A percentile compares a stretch with the other conserved stretches of the same genome.
Evolutionary conservation across 1,284 basidiomycete genomes (phyloP).

Genomic region (Coniophora puteana): DNA sequence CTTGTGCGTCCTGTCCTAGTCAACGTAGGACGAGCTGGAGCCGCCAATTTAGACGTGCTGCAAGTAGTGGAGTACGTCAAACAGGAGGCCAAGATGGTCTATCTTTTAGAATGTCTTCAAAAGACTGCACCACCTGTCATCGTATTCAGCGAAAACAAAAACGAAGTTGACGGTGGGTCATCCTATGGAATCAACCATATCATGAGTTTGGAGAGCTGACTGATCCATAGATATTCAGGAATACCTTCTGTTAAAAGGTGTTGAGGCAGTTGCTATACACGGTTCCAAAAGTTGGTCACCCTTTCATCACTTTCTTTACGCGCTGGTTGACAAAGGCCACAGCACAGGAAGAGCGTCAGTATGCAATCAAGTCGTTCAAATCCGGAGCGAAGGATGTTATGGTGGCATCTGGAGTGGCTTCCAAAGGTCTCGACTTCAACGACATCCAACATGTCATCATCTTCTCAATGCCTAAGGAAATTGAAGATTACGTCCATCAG

Average conservation of each 20-base stretch:
- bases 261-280: constrained; percentile 98
- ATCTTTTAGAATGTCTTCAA: constrained; percentile 94
- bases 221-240: constrained; percentile 86
- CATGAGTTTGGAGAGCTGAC: constrained; percentile 4
- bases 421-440: constrained; percentile 97
- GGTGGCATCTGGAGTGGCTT: constrained; percentile 97
- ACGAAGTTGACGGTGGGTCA: constrained; percentile 89
- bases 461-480: constrained; percentile 99
- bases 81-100: constrained; percentile 99
- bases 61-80: constrained; percentile 99
- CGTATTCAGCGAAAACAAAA: constrained; percentile 98
- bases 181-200: background rate
- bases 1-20: constrained; percentile 91
- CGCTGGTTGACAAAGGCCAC: constrained; percentile 1
- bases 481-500: constrained; percentile 98
- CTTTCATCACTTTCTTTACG: constrained; percentile 2
- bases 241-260: constrained; percentile 93
- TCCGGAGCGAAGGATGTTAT: constrained; percentile 97
- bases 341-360: constrained; percentile 99
- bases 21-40: constrained; percentile 97
- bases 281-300: constrained; percentile 82
- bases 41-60: constrained; percentile 94
- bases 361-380: constrained; percentile 97
- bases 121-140: constrained; percentile 99
- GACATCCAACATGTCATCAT: constrained; percentile 98